Evolutionary conservation across 805 yeast genomes (phyloP).

Genomic region (Wickerhamomyces bovis): DNA sequence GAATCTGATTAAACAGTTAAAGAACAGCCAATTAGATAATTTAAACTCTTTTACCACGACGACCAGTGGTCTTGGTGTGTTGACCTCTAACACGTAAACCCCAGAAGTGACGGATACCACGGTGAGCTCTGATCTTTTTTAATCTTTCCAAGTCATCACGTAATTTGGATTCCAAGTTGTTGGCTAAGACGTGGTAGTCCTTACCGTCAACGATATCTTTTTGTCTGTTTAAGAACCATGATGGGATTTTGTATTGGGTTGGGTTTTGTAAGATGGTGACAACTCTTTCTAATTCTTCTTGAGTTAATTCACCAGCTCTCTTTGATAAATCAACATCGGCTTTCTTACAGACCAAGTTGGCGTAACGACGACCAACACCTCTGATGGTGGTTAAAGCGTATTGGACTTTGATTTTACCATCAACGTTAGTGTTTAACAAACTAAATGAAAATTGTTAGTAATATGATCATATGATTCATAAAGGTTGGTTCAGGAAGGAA

Average conservation of each 20-base stretch:
- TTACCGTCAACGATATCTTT: constrained; percentile 97
- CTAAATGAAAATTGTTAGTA: constrained; percentile 46
- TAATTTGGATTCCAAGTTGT: constrained; percentile 98
- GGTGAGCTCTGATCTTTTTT: constrained; percentile 99
- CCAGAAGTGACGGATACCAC: constrained; percentile 99
- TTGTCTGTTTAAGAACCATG: constrained; percentile 99
- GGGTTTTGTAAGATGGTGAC: constrained; percentile 99
- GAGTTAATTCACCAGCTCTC: constrained; percentile 99
- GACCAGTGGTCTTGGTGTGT: constrained; percentile 99
- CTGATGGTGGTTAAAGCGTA: constrained; percentile 99
- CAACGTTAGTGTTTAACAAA: constrained; percentile 99
- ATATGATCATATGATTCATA: not conserved
- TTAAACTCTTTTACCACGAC: constrained; percentile 56
- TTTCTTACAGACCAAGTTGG: constrained; percentile 99
- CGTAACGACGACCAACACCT: constrained; percentile 99
- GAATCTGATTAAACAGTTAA: not conserved
- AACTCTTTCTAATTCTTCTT: constrained; percentile 99
- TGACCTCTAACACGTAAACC: constrained; percentile 99
- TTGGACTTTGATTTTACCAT: constrained; percentile 99
- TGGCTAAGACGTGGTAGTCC: constrained; percentile 98
- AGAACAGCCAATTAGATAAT: not conserved
- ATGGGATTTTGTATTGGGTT: constrained; percentile 97
- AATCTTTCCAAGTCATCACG: constrained; percentile 99
- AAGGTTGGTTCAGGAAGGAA: not conserved
- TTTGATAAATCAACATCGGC: constrained; percentile 97